These are phyloP conservation scores for Lentinus tigrinus DNA, from an alignment of 768 basidiomycete species.

Conservation along the genomic window DNA sequence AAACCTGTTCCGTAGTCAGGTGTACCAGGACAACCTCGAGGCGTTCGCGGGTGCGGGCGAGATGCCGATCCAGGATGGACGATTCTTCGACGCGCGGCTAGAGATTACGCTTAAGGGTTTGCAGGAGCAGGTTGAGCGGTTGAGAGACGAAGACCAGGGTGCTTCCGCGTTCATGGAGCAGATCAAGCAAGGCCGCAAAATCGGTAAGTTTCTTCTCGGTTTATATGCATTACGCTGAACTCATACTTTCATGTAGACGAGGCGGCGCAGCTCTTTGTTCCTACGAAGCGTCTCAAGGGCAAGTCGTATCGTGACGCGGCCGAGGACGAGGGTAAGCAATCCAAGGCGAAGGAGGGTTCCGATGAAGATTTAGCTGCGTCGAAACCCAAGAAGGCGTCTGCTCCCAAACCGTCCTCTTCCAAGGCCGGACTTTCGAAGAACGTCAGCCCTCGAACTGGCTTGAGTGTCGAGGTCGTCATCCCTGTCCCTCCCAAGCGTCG, in stretches of 20 bases:
- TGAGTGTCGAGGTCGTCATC: constrained; percentile 60
- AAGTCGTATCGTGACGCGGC: constrained; percentile 67
- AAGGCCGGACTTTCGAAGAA: background rate
- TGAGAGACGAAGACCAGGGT: constrained; percentile 66
- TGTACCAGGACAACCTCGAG: constrained; percentile 76
- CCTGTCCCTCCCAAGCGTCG: constrained; percentile 24
- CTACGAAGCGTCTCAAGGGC: constrained; percentile 73
- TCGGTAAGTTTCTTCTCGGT: constrained; percentile 42
- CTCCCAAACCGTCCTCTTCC: background rate
- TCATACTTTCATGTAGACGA: constrained; percentile 55
- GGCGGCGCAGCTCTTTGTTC: constrained; percentile 42
- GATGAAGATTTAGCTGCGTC: background rate
- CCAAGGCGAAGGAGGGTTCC: constrained; percentile 4
- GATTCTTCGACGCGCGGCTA: constrained; percentile 86
- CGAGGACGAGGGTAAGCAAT: constrained; percentile 28
- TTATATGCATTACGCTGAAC: too few species aligned
- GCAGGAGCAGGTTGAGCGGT: constrained; percentile 61
- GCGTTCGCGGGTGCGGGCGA: constrained; percentile 65
- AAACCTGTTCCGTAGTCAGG: constrained; percentile 76
- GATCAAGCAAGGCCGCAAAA: constrained; percentile 62
- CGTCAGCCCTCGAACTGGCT: constrained; percentile 27
- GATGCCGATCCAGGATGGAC: constrained; percentile 75
- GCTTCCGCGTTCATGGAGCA: constrained; percentile 57
- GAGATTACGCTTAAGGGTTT: constrained; percentile 60
- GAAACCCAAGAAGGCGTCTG: background rate